Base-by-base conservation (phyloP, 139 green algal species). In the Zygnema circumcarinatum region DNA sequence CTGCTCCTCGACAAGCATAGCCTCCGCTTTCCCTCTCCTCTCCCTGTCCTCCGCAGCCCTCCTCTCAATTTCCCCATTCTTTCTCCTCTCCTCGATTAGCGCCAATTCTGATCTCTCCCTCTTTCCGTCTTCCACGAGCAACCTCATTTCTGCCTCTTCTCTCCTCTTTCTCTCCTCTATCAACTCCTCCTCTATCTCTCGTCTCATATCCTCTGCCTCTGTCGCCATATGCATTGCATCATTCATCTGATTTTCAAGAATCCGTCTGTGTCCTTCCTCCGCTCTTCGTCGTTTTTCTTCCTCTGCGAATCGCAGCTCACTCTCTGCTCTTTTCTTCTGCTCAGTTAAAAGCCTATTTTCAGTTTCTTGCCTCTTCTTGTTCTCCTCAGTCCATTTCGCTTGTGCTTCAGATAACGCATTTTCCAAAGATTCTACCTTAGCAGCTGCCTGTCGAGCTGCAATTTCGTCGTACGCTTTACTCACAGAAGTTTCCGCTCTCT, bases 401-500 rank as follows among this genome's bases (percentile, higher is more conserved):
- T 52, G 75, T 33, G 53, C 75, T 29, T 33, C 75, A 20, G 75
- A 42, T 52, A 67, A 33, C 20, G 39, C 31, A 42, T 31, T 52
- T 29, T 83, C 75, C 25, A 54, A 33, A 42, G n/a, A 36, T 52
- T 83, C 75, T 52, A 33, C 38, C 75, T 54, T 42, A 31, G n/a
- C 75, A 21, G 75, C 75, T 20, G 75, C 75, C 3, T 35, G 2
- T 52, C 75, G 75, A 33, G 75, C 75, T 2, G 75, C 75, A 38
- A 52, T 83, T 52, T 83, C 75, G 75, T 83, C 75, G 75, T 83
- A 83, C 2, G 75, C 75, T 33, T 11, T 2, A 33, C 32, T 52
- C 7, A 39, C 75, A 2, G 33, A 35, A 42, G 32, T 52, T 35
- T 83, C 75, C 2, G 75, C 75, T 33, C 75, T 20, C 32, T 52